phyloP scores from a whole-genome alignment of 371 early-diverging fungal genomes.

The Smittium culicis region DNA sequence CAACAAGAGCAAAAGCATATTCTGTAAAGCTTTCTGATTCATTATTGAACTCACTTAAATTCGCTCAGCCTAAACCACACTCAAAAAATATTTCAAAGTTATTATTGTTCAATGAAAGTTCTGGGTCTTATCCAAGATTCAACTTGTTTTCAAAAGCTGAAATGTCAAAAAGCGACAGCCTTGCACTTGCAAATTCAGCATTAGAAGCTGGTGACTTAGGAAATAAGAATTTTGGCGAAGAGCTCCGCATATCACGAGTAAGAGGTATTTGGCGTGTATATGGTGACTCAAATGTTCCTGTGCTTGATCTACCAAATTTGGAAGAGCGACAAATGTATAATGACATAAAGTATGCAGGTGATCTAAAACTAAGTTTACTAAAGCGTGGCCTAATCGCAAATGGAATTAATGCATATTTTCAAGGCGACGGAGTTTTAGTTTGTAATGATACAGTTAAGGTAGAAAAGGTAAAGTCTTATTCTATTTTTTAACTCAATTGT shows the following conservation, averaged over 20 bases:
- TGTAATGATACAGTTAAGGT: conserved; percentile 52
- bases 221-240: background rate
- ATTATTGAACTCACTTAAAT: conserved; percentile 57
- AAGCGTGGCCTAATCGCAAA: conserved; percentile 48
- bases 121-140: background rate
- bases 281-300: conserved; percentile 49
- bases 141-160: background rate
- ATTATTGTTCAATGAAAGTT: background rate
- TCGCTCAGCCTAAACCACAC: conserved; percentile 16
- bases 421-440: conserved; percentile 65
- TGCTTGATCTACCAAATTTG: conserved; percentile 50
- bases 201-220: background rate
- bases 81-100: background rate
- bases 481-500: background rate
- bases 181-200: background rate
- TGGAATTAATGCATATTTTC: conserved; percentile 70
- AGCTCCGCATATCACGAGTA: background rate
- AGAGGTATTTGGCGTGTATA: background rate
- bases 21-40: conserved; percentile 66
- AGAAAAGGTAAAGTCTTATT: conserved; percentile 3
- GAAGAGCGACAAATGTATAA: conserved; percentile 35
- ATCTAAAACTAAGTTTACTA: conserved; percentile 69
- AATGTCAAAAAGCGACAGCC: background rate
- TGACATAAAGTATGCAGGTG: conserved; percentile 69
- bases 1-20: conserved; percentile 63